Conservation (phyloP, 176 grass and related monocot species). For the Carex parvula region DNA sequence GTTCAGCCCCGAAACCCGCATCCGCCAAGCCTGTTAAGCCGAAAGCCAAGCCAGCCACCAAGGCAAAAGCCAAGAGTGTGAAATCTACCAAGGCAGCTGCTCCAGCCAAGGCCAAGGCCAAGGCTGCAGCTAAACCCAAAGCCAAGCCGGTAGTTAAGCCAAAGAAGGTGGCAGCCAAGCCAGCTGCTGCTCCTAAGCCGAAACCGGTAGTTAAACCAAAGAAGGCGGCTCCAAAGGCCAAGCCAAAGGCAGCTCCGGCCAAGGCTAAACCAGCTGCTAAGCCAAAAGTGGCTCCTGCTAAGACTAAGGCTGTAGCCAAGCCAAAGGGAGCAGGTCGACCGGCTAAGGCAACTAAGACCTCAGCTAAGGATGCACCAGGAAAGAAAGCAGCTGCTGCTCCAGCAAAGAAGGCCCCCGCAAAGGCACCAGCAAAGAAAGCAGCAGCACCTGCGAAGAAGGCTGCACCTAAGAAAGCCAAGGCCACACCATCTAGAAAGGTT, state of each 20-base stretch:
- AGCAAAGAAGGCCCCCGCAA: not conserved
- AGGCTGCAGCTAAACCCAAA: not conserved
- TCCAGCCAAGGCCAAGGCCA: constrained; percentile 28
- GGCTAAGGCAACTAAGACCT: not conserved
- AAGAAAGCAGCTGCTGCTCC: constrained; percentile 30
- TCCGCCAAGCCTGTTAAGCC: constrained; percentile 2
- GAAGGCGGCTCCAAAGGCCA: constrained; percentile 1
- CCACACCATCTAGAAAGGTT: constrained; percentile 28
- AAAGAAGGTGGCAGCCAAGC: constrained; percentile 2
- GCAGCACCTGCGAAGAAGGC: constrained; percentile 26
- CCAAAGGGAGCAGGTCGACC: constrained; percentile 5
- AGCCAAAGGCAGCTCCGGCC: constrained; percentile 17
- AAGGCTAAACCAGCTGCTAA: constrained; percentile 13
- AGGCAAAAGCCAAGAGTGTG: constrained; percentile 18
- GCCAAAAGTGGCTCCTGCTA: not conserved
- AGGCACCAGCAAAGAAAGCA: not conserved
- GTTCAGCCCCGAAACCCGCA: not conserved
- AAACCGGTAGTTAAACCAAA: constrained; percentile 9
- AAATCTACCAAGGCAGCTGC: constrained; percentile 20
- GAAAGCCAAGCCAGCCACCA: constrained; percentile 26
- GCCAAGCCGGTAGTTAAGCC: constrained; percentile 13
- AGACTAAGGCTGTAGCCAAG: constrained; percentile 12
- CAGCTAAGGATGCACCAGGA: not conserved
- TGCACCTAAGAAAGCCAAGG: constrained; percentile 5
- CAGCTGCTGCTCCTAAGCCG: constrained; percentile 15